Base-by-base conservation (phyloP, 805 yeast species). In the Hanseniaspora taiwanica region DNA sequence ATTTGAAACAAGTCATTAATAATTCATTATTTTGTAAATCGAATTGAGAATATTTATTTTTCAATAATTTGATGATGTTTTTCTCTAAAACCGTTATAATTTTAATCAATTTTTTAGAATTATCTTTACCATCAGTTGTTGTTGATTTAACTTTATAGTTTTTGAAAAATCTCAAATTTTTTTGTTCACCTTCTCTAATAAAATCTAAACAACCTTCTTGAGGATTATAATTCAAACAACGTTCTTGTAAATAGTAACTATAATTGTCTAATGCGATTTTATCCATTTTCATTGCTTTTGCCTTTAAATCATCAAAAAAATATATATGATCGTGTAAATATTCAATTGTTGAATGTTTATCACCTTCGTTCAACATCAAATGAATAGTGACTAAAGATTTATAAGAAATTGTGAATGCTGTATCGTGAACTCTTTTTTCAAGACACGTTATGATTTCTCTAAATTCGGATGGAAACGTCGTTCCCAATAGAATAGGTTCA, bases 341-440 rank as follows among this genome's bases (percentile, higher is more conserved):
- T 33, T 69, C 60, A 48, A 89, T 65, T 0, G 87, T 73, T n/a
- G 74, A 78, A 51, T 83, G 78, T 36, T 67, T 71, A 44, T 81
- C 86, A 17, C 97, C 97, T 54, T 91, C 97, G 39, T 96, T 74
- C 35, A 89, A 76, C 87, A 91, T 78, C 37, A 86, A 75, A 64
- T 91, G 98, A 21, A 82, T 56, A 25, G 89, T 93, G 45, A 89
- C 69, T 48, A 89, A 66, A 9, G 94, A 63, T 60, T 91, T 91
- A 70, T 74, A 91, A 14, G 81, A 91, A 42, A 87, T 76, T 6
- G 95, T 81, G 95, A 96, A 91, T 4, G 96, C 81, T 3, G 79
- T 63, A 54, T 86, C 94, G 40, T 72, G 74, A 35, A 86, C 66
- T 39, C 96, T 65, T 14, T 56, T 52, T 24, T 67, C 67, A 41